Evolutionary conservation across 805 yeast species (phyloP).

Genomic region (Candida tammaniensis): DNA sequence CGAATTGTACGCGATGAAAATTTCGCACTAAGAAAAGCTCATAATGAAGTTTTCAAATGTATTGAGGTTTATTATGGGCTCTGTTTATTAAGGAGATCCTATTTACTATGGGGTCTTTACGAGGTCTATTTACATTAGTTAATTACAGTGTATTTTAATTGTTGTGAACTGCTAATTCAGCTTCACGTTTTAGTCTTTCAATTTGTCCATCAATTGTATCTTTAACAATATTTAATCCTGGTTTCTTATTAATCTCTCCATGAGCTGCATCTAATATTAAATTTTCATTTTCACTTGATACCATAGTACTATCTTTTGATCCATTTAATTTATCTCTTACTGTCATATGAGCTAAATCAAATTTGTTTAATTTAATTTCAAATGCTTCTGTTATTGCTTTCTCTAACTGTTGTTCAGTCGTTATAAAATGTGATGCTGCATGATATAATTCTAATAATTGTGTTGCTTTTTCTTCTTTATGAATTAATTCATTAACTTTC

Average conservation of each 20-base stretch:
- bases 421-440: constrained; percentile 63
- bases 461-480: constrained; percentile 51
- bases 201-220: constrained; percentile 39
- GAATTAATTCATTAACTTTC: constrained; percentile 48
- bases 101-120: background rate
- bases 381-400: constrained; percentile 58
- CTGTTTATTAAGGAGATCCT: background rate
- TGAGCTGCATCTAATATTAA: constrained; percentile 33
- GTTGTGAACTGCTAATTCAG: constrained; percentile 27
- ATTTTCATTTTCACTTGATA: constrained; percentile 28
- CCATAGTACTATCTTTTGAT: constrained; percentile 25
- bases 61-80: no score
- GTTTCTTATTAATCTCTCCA: constrained; percentile 41
- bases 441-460: constrained; percentile 70
- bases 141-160: constrained; percentile 2
- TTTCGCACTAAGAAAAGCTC: no score
- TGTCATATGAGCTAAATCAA: constrained; percentile 30
- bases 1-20: no score
- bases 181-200: constrained; percentile 35
- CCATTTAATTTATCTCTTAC: constrained; percentile 37
- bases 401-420: constrained; percentile 65
- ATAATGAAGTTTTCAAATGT: no score
- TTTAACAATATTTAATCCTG: constrained; percentile 38
- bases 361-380: constrained; percentile 35
- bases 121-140: constrained; percentile 1